These are phyloP conservation scores for Phytophthora lateralis DNA, from an alignment of 352 stramenopile species.

Conservation along the genomic window DNA sequence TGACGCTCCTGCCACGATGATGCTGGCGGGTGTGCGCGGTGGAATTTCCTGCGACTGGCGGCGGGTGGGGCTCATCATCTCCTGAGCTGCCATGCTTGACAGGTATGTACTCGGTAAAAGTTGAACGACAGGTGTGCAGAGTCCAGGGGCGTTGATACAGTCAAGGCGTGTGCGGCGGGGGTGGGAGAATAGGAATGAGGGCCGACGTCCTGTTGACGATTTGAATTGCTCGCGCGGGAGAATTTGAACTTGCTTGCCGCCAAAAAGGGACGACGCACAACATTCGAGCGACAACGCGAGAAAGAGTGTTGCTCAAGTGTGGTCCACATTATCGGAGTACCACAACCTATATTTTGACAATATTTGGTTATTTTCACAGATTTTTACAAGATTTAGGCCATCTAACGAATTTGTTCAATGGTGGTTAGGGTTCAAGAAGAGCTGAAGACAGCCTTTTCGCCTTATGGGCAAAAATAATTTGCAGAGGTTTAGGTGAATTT, in stretches of 20 bases:
- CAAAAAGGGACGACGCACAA: constrained; percentile 31
- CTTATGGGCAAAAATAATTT: too few species aligned
- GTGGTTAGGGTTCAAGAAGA: too few species aligned
- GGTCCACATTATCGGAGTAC: background rate
- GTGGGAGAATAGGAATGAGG: background rate
- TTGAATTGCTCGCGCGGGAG: constrained; percentile 10
- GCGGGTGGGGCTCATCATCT: constrained; percentile 54
- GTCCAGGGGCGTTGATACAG: constrained; percentile 10
- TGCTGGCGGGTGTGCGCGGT: constrained; percentile 30
- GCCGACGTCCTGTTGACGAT: background rate
- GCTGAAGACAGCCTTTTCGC: too few species aligned
- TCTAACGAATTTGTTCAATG: too few species aligned
- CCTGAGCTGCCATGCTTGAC: constrained; percentile 32
- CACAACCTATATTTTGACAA: too few species aligned
- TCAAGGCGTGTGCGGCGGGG: constrained; percentile 1
- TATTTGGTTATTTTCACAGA: too few species aligned
- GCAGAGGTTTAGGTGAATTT: too few species aligned
- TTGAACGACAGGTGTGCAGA: constrained; percentile 11
- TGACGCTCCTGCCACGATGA: constrained; percentile 17
- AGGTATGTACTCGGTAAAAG: background rate
- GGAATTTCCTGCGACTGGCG: constrained; percentile 16
- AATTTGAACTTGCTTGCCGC: constrained; percentile 38
- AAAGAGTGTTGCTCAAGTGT: background rate
- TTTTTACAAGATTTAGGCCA: too few species aligned
- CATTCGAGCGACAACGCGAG: constrained; percentile 11